Conservation (phyloP, 352 stramenopile genomes). For the Phytophthora citrophthora region DNA sequence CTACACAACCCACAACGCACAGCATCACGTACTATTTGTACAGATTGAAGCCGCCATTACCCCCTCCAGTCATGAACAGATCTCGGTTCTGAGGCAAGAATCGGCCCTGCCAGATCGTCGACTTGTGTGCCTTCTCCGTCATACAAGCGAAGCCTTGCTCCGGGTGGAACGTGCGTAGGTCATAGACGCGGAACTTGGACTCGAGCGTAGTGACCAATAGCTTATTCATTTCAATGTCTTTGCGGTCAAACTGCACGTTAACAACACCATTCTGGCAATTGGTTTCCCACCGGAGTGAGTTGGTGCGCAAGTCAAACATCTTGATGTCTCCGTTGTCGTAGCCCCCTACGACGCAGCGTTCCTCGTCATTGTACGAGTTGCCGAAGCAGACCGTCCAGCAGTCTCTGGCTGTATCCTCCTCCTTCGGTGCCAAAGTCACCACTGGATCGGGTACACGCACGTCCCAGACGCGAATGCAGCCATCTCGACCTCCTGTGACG, state of each 20-base stretch:
- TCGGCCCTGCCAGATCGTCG: slow-evolving; percentile 94
- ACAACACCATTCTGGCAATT: slow-evolving; percentile 98
- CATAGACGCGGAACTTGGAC: slow-evolving; percentile 95
- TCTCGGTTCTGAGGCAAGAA: slow-evolving; percentile 97
- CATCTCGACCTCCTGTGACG: slow-evolving; percentile 94
- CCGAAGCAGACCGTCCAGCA: slow-evolving; percentile 97
- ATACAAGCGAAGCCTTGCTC: slow-evolving; percentile 93
- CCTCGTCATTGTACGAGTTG: slow-evolving; percentile 94
- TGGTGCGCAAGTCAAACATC: slow-evolving; percentile 96
- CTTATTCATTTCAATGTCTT: slow-evolving; percentile 99
- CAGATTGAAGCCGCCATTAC: slow-evolving; percentile 97
- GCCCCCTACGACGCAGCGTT: slow-evolving; percentile 93
- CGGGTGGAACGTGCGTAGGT: slow-evolving; percentile 93
- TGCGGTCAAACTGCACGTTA: slow-evolving; percentile 95
- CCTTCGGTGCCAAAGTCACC: slow-evolving; percentile 91
- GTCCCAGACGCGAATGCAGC: slow-evolving; percentile 97
- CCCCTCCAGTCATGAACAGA: slow-evolving; percentile 96
- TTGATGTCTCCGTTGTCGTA: slow-evolving; percentile 99
- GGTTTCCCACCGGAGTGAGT: slow-evolving; percentile 94
- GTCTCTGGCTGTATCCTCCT: slow-evolving; percentile 84
- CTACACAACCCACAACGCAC: not conserved
- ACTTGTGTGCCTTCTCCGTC: slow-evolving; percentile 94
- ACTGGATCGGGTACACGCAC: slow-evolving; percentile 91
- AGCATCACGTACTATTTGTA: slow-evolving; percentile 95
- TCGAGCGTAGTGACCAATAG: slow-evolving; percentile 95